Conservation (phyloP, 768 basidiomycete genomes). For the Tremella yokohamensis region DNA sequence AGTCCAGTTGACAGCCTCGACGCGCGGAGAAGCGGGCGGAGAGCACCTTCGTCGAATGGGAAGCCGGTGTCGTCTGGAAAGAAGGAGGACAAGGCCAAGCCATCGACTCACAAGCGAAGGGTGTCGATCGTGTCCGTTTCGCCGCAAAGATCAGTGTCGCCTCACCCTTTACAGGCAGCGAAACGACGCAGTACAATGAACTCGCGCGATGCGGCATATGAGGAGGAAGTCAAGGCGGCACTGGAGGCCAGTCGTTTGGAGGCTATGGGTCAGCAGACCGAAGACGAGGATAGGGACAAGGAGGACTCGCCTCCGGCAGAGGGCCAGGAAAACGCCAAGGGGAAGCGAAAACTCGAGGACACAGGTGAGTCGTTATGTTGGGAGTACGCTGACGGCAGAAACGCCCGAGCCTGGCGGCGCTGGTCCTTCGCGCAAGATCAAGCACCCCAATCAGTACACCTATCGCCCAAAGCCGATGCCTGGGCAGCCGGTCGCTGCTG, state of each 20-base stretch:
- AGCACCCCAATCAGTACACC: slow-evolving; percentile 58
- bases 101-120: background rate
- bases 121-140: slow-evolving; percentile 10
- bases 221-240: slow-evolving; percentile 62
- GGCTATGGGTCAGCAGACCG: slow-evolving; percentile 58
- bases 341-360: slow-evolving; percentile 42
- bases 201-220: slow-evolving; percentile 83
- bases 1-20: slow-evolving; percentile 13
- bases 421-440: slow-evolving; percentile 31
- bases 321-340: slow-evolving; percentile 54
- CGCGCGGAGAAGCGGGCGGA: background rate
- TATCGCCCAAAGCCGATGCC: slow-evolving; percentile 51
- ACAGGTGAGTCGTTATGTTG: slow-evolving; percentile 23
- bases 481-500: slow-evolving; percentile 16
- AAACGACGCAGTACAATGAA: slow-evolving; percentile 97
- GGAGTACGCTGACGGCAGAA: slow-evolving; percentile 11
- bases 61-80: slow-evolving; percentile 15
- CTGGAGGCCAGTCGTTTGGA: slow-evolving; percentile 45
- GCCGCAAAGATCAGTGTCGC: slow-evolving; percentile 18
- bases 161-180: slow-evolving; percentile 45
- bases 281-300: slow-evolving; percentile 50
- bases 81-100: slow-evolving; percentile 8
- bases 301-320: slow-evolving; percentile 24
- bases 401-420: slow-evolving; percentile 7
- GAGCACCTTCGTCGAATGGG: slow-evolving; percentile 13